Base-by-base conservation (phyloP, 2,329 filamentous ascomycete genomes). In the Arthrobotrys entomopaga region DNA sequence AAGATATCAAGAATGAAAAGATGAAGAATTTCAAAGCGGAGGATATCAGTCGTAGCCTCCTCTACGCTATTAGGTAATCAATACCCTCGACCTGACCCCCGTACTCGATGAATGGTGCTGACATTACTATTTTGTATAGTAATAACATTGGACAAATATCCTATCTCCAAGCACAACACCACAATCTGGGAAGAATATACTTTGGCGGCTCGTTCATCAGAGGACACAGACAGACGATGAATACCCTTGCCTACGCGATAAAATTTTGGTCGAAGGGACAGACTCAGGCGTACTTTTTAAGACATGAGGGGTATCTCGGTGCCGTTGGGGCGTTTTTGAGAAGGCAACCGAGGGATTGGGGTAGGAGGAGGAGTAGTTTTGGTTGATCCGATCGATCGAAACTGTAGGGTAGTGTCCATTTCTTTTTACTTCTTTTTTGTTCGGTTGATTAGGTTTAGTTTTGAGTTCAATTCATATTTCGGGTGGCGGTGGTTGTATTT, bases 131-230 rank as follows among this genome's bases (percentile, higher is more conserved):
- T 29, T 52, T 81, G 82, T 83, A 76, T 78, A 94, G 91, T 81
- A 98, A 98, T 84, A 98, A 98, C 82, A 97, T 98, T 77, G 95
- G 95, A 15, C 95, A 99, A 83, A 96, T 99, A 78, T 93, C 95
- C 49, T 97, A 95, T 81, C 85, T 99, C n/a, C 95, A 98, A 81
- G 95, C 92, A 4, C 93, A 97, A 81, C 95, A 97, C 80, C 94
- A 99, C 83, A 87, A 90, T 52, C 85, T 98, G 24, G 90, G 91
- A 76, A 89, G 94, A 80, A 98, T 99, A 75, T 99, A 99, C 84
- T 99, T 99, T 82, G 95, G 95, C 20, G 95, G 95, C 22, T 95
- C 91, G 5, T 99, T 98, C 81, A 98, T 99, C 80, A 89, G 95
- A 48, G 95, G 95, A 11, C 95, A 99, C 81, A 89, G 91, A 15